A percentile compares a stretch with the other conserved stretches of the same genome.
phyloP scores from a whole-genome alignment of 495 filamentous ascomycete species.

The Podospora tetraspora region DNA sequence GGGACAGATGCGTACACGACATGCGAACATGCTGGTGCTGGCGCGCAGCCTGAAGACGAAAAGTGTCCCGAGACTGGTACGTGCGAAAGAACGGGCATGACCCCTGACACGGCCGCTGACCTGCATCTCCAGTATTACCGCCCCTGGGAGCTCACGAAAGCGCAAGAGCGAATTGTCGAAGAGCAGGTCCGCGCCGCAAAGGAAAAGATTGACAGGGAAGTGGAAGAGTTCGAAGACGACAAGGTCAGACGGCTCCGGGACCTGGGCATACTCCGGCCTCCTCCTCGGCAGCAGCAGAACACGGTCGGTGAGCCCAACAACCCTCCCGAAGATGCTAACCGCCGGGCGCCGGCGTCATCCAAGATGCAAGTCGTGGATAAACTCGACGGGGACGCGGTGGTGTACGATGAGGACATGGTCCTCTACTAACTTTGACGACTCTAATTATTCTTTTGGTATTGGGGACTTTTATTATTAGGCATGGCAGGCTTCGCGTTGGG shows the following conservation, averaged over 20 bases:
- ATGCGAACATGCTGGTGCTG: conserved; percentile 63
- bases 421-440: conserved; percentile 59
- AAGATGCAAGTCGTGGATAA: conserved; percentile 33
- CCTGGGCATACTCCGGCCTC: conserved; percentile 27
- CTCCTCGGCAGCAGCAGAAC: conserved; percentile 21
- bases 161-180: conserved; percentile 43
- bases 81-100: background rate
- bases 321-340: conserved; percentile 41
- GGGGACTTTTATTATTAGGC: background rate
- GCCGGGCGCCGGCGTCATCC: conserved; percentile 17
- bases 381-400: conserved; percentile 63
- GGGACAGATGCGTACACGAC: conserved; percentile 70
- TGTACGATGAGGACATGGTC: conserved; percentile 76
- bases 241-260: conserved; percentile 29
- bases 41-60: conserved; percentile 73
- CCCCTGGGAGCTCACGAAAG: conserved; percentile 69
- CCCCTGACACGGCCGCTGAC: conserved; percentile 15
- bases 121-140: conserved; percentile 66
- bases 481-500: background rate
- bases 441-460: background rate
- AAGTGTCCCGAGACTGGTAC: conserved; percentile 70
- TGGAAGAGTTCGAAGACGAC: conserved; percentile 37
- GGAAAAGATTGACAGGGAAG: conserved; percentile 41
- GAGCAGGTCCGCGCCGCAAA: conserved; percentile 44
- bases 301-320: conserved; percentile 46